Conservation (phyloP, 2,329 filamentous ascomycete species). For the Fusarium sublunatum region DNA sequence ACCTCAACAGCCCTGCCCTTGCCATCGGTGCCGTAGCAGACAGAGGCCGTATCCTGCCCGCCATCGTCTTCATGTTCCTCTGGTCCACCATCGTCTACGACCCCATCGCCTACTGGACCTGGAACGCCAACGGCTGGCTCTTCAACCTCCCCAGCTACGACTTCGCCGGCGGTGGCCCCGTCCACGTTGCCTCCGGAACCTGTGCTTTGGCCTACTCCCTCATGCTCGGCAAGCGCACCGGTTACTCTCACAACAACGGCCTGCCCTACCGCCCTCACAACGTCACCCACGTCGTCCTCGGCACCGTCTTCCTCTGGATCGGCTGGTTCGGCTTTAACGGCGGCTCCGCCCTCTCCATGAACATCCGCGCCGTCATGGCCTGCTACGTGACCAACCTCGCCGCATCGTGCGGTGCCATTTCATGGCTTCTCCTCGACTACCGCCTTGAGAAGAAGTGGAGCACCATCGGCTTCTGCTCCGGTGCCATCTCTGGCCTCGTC, state of each 20-base stretch:
- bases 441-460: slow-evolving; percentile 94
- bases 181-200: slow-evolving; percentile 79
- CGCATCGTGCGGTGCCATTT: slow-evolving; percentile 82
- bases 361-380: slow-evolving; percentile 89
- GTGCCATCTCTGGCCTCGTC: slow-evolving; percentile 86
- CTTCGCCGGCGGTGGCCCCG: slow-evolving; percentile 79
- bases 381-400: slow-evolving; percentile 89
- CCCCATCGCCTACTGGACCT: slow-evolving; percentile 81
- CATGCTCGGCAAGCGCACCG: slow-evolving; percentile 76
- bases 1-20: slow-evolving; percentile 60
- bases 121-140: slow-evolving; percentile 79
- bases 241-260: slow-evolving; percentile 69
- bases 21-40: slow-evolving; percentile 71
- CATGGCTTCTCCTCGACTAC: slow-evolving; percentile 89
- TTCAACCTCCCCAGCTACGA: slow-evolving; percentile 76
- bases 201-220: slow-evolving; percentile 78
- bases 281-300: slow-evolving; percentile 77
- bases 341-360: slow-evolving; percentile 82
- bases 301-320: slow-evolving; percentile 85
- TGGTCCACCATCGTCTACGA: slow-evolving; percentile 80
- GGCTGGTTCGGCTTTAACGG: slow-evolving; percentile 98
- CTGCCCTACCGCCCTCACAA: slow-evolving; percentile 78
- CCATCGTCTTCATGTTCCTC: slow-evolving; percentile 74
- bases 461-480: slow-evolving; percentile 92
- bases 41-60: slow-evolving; percentile 70